Base-by-base conservation (phyloP, 495 filamentous ascomycete genomes). In the Aspergillus affinis region DNA sequence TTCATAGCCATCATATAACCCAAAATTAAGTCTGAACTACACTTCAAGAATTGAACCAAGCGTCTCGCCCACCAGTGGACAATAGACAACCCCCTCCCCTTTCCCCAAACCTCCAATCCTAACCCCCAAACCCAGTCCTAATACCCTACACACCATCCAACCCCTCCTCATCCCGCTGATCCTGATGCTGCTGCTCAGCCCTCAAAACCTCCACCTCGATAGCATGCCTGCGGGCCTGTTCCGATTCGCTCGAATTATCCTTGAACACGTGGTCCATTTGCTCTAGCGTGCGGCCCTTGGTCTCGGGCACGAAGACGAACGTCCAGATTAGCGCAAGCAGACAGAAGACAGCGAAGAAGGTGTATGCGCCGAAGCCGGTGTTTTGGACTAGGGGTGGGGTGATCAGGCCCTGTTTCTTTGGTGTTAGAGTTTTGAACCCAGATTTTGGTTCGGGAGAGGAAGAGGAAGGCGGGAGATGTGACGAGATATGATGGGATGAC, bases 331-430 rank as follows among this genome's bases (percentile, higher is more conserved):
- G 70, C 4, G 80, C 73, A 4, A 85, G 71, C 13, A 84, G 50
- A 68, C 84, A 86, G 71, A 85, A 86, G 17, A 80, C 74, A 8
- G 80, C 82, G 63, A 85, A 85, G 66, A 85, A 85, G 6, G 78
- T 66, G 55, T 83, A 84, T 2, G 81, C 74, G 4, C 83, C 83
- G 67, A 79, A 85, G 3, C 81, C 80, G 0, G 80, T 83, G 55
- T 79, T 76, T 58, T 83, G 69, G 20, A 86, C 76, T 0, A 86
- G 66, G 4, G 81, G 82, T 1, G 82, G 82, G 2, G 81, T 83
- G 60, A 82, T 79, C 2, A 83, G 68, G 18, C 78, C 77, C 75
- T 78, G 32, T 15, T 26, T 26, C 23, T 18, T 26, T 51, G 20
- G 50, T 59, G 44, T 56, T 52, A 54, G 26, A 51, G 15, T 32